Evolutionary conservation across 2,329 filamentous ascomycete species (phyloP), one percentile per base, ranked within the genome.

Genomic region (Leptographium procerum): DNA sequence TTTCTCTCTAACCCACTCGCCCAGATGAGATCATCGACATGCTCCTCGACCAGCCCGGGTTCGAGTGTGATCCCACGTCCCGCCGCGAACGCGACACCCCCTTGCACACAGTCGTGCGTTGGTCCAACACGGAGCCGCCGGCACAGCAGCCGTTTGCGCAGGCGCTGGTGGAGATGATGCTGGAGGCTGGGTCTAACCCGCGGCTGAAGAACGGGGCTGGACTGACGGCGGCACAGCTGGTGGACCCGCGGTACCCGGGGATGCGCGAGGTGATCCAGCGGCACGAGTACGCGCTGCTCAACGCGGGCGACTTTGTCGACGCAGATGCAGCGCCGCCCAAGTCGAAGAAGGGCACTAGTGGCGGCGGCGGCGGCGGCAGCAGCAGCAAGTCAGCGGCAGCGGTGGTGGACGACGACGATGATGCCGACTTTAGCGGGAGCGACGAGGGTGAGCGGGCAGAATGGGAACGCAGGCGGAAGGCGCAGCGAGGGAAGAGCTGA

Each of bases 61-160:
- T 95, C 70, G 89, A 94, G 73, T 92, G 91, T 74, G 89, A 95
- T 74, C 87, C 88, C 57, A 67, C 85, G 66, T 87, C 84, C 74
- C 82, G 81, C 65, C 70, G 80, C 67, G 87, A 92, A 60, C 80
- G 82, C 62, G 88, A 94, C 72, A 91, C 88, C 2, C 88, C 88
- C 33, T 78, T 95, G 60, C 89, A 95, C 78, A 83, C 83, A 68
- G 88, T 84, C 58, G 83, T 94, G 65, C 81, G 86, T 67, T 92
- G 84, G 78, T 81, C 87, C 73, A 91, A 91, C 77, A 73, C 74
- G 58, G 80, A 88, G 66, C 78, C 80, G 40, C 74, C 78, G 51
- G 78, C 78, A 58, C 83, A 88, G 70, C 81, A 83, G 71, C 76
- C 80, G 61, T 83, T 83, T 63, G 88, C 85, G 64, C 75, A 78